Conservation (phyloP, 2,329 filamentous ascomycete species). For the Anthostomella pinea region DNA sequence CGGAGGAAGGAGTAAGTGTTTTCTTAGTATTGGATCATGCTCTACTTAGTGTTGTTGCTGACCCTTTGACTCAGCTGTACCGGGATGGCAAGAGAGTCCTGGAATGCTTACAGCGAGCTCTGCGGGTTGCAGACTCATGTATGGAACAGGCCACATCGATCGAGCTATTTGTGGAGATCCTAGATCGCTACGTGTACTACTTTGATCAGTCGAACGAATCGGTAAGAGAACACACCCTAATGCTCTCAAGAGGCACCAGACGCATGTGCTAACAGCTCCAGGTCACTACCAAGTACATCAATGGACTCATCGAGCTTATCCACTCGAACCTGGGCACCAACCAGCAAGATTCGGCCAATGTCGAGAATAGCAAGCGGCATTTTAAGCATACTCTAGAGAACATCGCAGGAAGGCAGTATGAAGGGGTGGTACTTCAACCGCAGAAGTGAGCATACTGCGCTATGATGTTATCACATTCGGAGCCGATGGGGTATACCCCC, state of each 20-base stretch:
- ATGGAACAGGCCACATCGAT: constrained; percentile 98
- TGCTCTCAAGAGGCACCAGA: not conserved
- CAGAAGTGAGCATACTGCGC: constrained; percentile 34
- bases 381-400: constrained; percentile 95
- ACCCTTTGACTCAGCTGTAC: constrained; percentile 63
- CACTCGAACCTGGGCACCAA: constrained; percentile 91
- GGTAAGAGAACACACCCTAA: constrained; percentile 43
- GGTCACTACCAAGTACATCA: constrained; percentile 95
- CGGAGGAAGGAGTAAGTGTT: constrained; percentile 54
- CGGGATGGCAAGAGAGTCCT: constrained; percentile 96
- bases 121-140: constrained; percentile 95
- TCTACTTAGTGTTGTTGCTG: not conserved
- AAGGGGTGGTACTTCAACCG: constrained; percentile 76
- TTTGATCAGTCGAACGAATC: constrained; percentile 99
- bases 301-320: constrained; percentile 96
- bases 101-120: constrained; percentile 90
- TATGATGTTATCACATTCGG: not conserved
- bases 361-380: constrained; percentile 89
- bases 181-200: constrained; percentile 98
- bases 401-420: constrained; percentile 86
- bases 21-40: not conserved
- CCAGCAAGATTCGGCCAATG: constrained; percentile 72
- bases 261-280: constrained; percentile 26
- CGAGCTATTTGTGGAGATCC: constrained; percentile 95
- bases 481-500: too few species aligned